phyloP scores from a whole-genome alignment of 495 filamentous ascomycete species.

The Hypoxylon trugodes region DNA sequence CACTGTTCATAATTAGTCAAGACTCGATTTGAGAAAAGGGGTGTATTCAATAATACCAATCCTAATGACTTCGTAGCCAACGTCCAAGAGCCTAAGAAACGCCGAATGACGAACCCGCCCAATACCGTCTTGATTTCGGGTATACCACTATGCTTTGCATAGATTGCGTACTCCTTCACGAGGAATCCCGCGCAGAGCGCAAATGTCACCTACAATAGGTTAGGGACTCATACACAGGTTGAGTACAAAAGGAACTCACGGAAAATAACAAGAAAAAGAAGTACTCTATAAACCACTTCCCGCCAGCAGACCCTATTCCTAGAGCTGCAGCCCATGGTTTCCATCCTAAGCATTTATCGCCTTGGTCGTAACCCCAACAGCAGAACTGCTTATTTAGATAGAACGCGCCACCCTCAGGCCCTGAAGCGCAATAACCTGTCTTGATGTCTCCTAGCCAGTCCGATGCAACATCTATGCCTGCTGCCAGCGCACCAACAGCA shows the following conservation, averaged over 20 bases:
- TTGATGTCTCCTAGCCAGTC: constrained; percentile 96
- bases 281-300: constrained; percentile 83
- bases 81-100: constrained; percentile 94
- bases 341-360: constrained; percentile 83
- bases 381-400: constrained; percentile 92
- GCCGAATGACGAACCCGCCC: constrained; percentile 91
- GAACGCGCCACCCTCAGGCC: constrained; percentile 79
- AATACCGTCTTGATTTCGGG: constrained; percentile 98
- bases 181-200: constrained; percentile 80
- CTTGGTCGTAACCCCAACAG: constrained; percentile 87
- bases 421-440: constrained; percentile 83
- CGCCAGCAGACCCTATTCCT: constrained; percentile 67
- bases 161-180: constrained; percentile 83
- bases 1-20: constrained; percentile 64
- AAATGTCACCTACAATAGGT: constrained; percentile 71
- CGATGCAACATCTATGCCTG: constrained; percentile 88
- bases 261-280: constrained; percentile 84
- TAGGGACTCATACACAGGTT: constrained; percentile 14
- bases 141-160: constrained; percentile 96
- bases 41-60: constrained; percentile 67
- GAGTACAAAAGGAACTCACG: constrained; percentile 55
- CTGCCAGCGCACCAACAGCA: constrained; percentile 83
- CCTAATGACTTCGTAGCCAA: constrained; percentile 91
- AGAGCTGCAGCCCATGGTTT: constrained; percentile 82
- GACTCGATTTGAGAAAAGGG: background rate